Base-by-base conservation (phyloP, 1,284 basidiomycete genomes). In the Boletus holoroseus region DNA sequence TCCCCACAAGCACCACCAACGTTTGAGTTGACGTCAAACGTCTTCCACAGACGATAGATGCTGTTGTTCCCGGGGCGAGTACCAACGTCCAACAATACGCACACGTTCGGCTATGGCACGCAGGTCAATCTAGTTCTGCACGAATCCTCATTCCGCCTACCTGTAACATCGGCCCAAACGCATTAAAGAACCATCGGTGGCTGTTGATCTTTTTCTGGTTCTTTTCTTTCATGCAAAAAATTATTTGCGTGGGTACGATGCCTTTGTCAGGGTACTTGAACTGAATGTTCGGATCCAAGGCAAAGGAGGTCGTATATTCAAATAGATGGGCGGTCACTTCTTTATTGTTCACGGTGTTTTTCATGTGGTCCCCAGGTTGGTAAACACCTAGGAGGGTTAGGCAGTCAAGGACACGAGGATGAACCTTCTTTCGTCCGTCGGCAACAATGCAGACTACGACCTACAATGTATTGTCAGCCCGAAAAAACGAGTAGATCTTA, bases 151-250 rank as follows among this genome's bases (percentile, higher is more conserved):
- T 24, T 26, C 30, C 22, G 24, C 65, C 2, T 20, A 86, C 88
- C 77, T 92, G 82, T 20, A 88, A 65, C 62, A 85, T 69, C 1
- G 78, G 73, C 0, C 76, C 83, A 66, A 96, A 94, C 0, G 91
- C 94, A 65, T 95, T 95, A 70, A 96, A 95, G 68, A 94, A 93
- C 94, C 91, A 94, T 39, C 92, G 76, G 64, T 98, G 94, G 54
- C 88, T 91, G 63, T 95, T 97, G 66, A 97, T 94, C 74, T 97
- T 97, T 75, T 93, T 94, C 63, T 88, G 83, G 67, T 96, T 96
- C 74, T 86, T 91, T 72, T 91, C 94, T 75, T 98, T 97, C 74
- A 97, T 81, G 63, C 85, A 88, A 66, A 94, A 93, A 28, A 95
- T 83, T 49, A 95, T 91, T 66, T 96, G 93, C 3, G 88, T 90